These are phyloP conservation scores for Elsinoe necatrix DNA, from an alignment of 2,329 filamentous ascomycete species.

Conservation along the genomic window DNA sequence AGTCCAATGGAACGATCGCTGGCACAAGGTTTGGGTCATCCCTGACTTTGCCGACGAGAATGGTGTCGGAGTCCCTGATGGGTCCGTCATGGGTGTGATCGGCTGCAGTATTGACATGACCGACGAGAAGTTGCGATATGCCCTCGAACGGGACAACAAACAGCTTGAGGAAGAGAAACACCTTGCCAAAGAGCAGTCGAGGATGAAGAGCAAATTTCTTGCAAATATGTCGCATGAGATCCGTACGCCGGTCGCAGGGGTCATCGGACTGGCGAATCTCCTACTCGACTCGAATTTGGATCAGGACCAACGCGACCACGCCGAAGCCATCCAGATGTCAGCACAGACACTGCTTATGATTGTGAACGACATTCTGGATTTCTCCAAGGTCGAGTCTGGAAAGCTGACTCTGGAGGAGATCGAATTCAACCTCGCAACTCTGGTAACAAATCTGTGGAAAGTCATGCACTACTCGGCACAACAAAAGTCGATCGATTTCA, in stretches of 20 bases:
- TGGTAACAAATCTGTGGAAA: slow-evolving; percentile 11
- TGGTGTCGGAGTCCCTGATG: neutral
- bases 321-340: slow-evolving; percentile 11
- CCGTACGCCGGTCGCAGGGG: slow-evolving; percentile 16
- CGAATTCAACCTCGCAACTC: slow-evolving; percentile 9
- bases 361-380: slow-evolving; percentile 18
- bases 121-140: slow-evolving; percentile 9
- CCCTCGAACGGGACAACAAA: slow-evolving; percentile 14
- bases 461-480: slow-evolving; percentile 13
- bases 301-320: slow-evolving; percentile 14
- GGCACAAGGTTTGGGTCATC: slow-evolving; percentile 14
- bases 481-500: slow-evolving; percentile 16
- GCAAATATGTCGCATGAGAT: slow-evolving; percentile 19
- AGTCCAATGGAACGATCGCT: neutral
- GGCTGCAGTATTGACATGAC: slow-evolving; percentile 17
- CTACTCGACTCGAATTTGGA: slow-evolving; percentile 15
- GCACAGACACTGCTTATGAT: slow-evolving; percentile 15
- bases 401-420: slow-evolving; percentile 16
- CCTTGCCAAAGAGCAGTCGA: slow-evolving; percentile 12
- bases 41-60: slow-evolving; percentile 7
- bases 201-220: slow-evolving; percentile 17
- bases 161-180: slow-evolving; percentile 11
- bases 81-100: slow-evolving; percentile 7
- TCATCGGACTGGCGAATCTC: slow-evolving; percentile 17
- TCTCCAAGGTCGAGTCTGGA: slow-evolving; percentile 18